Conservation (phyloP, 2,329 filamentous ascomycete genomes). For the Alternaria metachromatica region DNA sequence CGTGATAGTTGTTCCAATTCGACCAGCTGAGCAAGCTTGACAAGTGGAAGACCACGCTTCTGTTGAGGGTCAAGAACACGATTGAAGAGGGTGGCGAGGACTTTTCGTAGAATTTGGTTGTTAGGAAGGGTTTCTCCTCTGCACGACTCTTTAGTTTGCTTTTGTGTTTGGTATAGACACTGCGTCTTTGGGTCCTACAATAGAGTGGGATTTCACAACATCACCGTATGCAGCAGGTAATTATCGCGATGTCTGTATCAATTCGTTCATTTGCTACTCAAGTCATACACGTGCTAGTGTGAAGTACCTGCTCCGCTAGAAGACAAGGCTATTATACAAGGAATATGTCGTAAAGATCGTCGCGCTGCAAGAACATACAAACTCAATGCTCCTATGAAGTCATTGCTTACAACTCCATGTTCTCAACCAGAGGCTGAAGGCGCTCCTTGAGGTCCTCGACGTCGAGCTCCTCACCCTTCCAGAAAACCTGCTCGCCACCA, state of each 20-base stretch:
- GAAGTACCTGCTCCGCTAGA: neutral
- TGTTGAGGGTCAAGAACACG: constrained; percentile 81
- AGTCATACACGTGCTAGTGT: neutral
- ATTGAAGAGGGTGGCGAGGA: constrained; percentile 77
- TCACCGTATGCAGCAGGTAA: neutral
- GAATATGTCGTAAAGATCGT: constrained; percentile 8
- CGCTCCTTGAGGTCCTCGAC: constrained; percentile 68
- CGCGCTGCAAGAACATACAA: neutral
- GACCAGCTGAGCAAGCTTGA: constrained; percentile 93
- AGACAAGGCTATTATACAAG: neutral
- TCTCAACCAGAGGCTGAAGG: constrained; percentile 42
- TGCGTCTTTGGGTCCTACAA: neutral
- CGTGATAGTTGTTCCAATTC: constrained; percentile 71
- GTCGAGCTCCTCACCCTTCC: constrained; percentile 59
- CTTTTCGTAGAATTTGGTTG: constrained; percentile 60
- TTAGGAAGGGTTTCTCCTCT: neutral
- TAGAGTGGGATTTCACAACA: neutral
- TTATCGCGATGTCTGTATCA: neutral
- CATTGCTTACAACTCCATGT: constrained; percentile 37
- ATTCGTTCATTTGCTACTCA: neutral
- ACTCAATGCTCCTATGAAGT: neutral
- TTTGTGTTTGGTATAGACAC: neutral
- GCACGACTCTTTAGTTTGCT: neutral
- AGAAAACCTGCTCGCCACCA: constrained; percentile 43
- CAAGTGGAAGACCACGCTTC: constrained; percentile 92